Base-by-base conservation (phyloP, 2,329 filamentous ascomycete species). In the Fusarium sp. region DNA sequence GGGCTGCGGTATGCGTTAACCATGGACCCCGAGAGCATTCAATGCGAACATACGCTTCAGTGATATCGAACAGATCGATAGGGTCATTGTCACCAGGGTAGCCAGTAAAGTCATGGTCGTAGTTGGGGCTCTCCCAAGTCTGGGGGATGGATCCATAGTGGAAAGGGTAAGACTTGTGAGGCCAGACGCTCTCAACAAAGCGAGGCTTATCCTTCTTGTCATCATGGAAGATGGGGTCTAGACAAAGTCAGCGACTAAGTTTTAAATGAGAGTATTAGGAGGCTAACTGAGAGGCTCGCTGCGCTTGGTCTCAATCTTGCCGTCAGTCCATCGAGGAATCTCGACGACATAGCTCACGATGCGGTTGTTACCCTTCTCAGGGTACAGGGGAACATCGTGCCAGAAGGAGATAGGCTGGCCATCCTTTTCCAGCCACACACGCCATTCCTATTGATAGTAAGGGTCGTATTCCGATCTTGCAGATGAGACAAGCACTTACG, bases 131-230 rank as follows among this genome's bases (percentile, higher is more conserved):
- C 74, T 86, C 84, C 84, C 84, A 86, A 0, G 84, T 86, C 71
- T 85, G 84, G 0, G 84, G 84, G 22, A 86, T 84, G 6, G 84
- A 85, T 0, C 84, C 84, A 58, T 86, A 86, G 29, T 83, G 78
- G 70, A 85, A 85, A 0, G 84, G 84, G 41, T 86, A 86, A 0
- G 82, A 79, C 76, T 83, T 85, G 76, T 85, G 84, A 41, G 84
- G 84, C 83, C 83, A 86, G 11, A 85, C 80, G 29, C 79, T 84
- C 60, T 83, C 82, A 14, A 86, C 83, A 24, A 83, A 86, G 27
- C 84, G 79, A 16, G 81, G 82, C 35, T 76, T 71, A 2, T 80
- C 74, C 16, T 83, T 80, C 57, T 81, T 81, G n/a, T 81, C 78
- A n/a, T 85, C 84, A 33, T 85, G 84, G 35, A 82, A 82, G 64